Evolutionary conservation across 345 rosid genomes (phyloP).

Genomic region (Durio zibethinus): DNA sequence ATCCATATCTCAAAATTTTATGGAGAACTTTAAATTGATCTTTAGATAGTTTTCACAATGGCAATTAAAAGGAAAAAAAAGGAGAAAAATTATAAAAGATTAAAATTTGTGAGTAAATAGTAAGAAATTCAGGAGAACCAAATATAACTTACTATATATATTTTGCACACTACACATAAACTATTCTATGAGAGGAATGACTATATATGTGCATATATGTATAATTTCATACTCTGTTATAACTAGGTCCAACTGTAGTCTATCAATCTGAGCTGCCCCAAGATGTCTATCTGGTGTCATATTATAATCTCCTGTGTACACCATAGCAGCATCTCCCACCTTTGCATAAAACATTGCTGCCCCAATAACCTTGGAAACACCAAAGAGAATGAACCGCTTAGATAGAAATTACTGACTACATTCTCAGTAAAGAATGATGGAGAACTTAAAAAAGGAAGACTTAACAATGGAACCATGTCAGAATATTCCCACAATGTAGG

Average conservation of each 20-base stretch:
- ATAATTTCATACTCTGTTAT: conserved; percentile 73
- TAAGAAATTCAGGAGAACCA: not conserved
- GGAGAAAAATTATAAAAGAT: not conserved
- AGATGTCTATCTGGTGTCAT: conserved; percentile 99
- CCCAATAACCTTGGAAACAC: conserved; percentile 72
- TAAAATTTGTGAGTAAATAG: not conserved
- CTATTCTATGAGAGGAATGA: not conserved
- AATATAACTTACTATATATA: not conserved
- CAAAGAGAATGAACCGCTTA: not conserved
- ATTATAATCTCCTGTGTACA: conserved; percentile 97
- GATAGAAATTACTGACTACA: not conserved
- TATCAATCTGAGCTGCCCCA: conserved; percentile 93
- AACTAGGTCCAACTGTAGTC: conserved; percentile 77
- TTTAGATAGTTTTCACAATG: not conserved
- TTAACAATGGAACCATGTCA: not conserved
- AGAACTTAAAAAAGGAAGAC: not conserved
- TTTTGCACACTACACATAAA: not conserved
- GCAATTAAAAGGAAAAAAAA: not conserved
- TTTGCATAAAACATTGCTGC: conserved; percentile 98
- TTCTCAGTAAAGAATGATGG: not conserved
- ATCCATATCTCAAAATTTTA: not conserved
- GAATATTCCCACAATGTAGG: not conserved
- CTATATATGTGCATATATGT: not conserved
- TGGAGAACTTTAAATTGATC: not conserved
- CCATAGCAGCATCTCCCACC: conserved; percentile 81